Base-by-base conservation (phyloP, 306 rosid genomes). In the Cicer bijugum region DNA sequence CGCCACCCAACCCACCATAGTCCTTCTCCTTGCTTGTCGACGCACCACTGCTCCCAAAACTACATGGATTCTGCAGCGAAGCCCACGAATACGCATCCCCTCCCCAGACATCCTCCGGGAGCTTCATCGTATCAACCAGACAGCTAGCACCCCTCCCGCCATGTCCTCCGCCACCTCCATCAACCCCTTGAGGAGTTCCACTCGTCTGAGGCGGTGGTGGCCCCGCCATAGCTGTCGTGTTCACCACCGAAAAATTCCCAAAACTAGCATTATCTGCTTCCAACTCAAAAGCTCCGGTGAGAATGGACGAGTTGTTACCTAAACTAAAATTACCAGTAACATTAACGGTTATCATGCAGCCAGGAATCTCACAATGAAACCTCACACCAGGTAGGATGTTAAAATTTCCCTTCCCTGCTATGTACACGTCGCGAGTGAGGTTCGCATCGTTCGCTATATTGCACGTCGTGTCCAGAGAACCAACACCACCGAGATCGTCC, bases 61-160 rank as follows among this genome's bases (percentile, higher is more conserved):
- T 95, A 19, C 46, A 64, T 8, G 99, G 99, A 17, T 19, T 61
- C 85, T 91, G 93, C 77, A 95, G 89, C 11, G 93, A 47, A 46
- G 97, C 86, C 99, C 99, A 91, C 0, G 97, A 78, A 72, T 95
- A 95, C 0, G 99, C 91, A 72, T 95, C 99, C 11, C 99, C 99
- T 6, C 99, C 99, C 99, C 99, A 95, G 46, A 88, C 91, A 57
- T 95, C 99, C 84, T 95, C 97, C 1, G 97, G 97, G 17, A 95
- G 97, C 96, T 95, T 95, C 10, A 68, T 61, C 39, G 67, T 17
- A 82, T 95, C 97, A 74, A 47, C 81, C 75, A 90, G 83, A 81
- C 99, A 95, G 69, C 89, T 85, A 10, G 99, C 99, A 47, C 99
- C 99, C 62, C 99, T 90, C 69, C 99, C 99, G 2, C 99, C 99